These are phyloP conservation scores for Candida pseudofarinosa DNA, from an alignment of 805 yeast genomes.

Conservation along the genomic window DNA sequence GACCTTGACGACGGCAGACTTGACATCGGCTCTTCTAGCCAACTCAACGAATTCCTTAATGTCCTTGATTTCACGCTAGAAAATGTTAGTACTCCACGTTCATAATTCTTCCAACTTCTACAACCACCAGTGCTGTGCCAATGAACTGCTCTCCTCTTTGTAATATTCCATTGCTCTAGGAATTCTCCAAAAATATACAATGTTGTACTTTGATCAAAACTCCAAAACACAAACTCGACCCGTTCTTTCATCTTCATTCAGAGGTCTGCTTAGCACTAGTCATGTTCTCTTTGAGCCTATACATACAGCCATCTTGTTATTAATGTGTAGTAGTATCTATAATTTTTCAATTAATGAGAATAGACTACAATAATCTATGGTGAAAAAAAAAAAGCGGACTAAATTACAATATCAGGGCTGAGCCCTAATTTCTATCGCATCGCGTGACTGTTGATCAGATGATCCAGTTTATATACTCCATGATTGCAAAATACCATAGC, in stretches of 20 bases:
- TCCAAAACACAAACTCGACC: too few species aligned
- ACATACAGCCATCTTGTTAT: slow-evolving; percentile 22
- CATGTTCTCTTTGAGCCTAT: too few species aligned
- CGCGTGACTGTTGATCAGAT: background rate
- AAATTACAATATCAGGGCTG: background rate
- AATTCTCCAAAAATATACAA: too few species aligned
- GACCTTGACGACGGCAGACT: slow-evolving; percentile 90
- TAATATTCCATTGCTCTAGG: too few species aligned
- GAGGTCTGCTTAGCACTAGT: too few species aligned
- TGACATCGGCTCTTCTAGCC: slow-evolving; percentile 94
- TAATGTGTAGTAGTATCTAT: background rate
- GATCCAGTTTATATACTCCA: too few species aligned
- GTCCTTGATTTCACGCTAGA: slow-evolving; percentile 78
- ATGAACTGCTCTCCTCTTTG: too few species aligned
- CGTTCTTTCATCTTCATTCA: too few species aligned
- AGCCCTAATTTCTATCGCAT: background rate
- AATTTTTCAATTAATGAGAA: background rate
- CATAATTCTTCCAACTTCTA: too few species aligned
- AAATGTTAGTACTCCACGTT: slow-evolving; percentile 16
- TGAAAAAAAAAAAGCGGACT: background rate
- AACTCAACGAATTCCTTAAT: slow-evolving; percentile 96
- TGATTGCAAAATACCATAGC: too few species aligned
- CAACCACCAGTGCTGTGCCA: too few species aligned
- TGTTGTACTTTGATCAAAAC: too few species aligned
- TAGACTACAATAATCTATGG: background rate